phyloP scores from a whole-genome alignment of 768 basidiomycete genomes.

The Floccularia luteovirens region DNA sequence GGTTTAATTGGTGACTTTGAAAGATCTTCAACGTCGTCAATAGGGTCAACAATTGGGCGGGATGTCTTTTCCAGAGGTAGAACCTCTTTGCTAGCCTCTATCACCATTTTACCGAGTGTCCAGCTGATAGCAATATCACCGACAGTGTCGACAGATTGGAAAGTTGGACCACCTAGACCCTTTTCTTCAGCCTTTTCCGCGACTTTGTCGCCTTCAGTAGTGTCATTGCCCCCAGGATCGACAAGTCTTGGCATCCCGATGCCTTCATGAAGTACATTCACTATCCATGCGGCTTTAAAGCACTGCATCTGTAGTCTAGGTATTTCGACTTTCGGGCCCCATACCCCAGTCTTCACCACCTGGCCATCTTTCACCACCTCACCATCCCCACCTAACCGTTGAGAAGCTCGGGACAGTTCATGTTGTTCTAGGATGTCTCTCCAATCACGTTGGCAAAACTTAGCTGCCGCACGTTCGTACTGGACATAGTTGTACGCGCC shows the following conservation, averaged over 20 bases:
- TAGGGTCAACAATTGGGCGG: slow-evolving; percentile 64
- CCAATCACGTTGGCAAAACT: slow-evolving; percentile 84
- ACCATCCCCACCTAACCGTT: slow-evolving; percentile 53
- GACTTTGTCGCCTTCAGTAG: slow-evolving; percentile 64
- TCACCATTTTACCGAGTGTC: slow-evolving; percentile 98
- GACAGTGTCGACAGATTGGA: slow-evolving; percentile 91
- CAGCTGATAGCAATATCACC: slow-evolving; percentile 92
- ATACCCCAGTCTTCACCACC: slow-evolving; percentile 56
- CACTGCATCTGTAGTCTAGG: slow-evolving; percentile 94
- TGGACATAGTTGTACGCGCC: slow-evolving; percentile 95
- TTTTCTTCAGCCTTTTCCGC: slow-evolving; percentile 73
- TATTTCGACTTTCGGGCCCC: slow-evolving; percentile 72
- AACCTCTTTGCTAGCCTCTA: slow-evolving; percentile 90
- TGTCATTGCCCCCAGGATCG: slow-evolving; percentile 75
- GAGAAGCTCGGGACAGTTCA: slow-evolving; percentile 37
- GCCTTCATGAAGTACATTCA: slow-evolving; percentile 93
- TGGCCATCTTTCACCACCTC: slow-evolving; percentile 54
- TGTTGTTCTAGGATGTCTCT: slow-evolving; percentile 63
- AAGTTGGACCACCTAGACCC: slow-evolving; percentile 74
- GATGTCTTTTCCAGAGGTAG: slow-evolving; percentile 33
- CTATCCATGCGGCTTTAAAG: slow-evolving; percentile 99
- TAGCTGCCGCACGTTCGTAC: slow-evolving; percentile 87
- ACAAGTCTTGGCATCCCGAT: slow-evolving; percentile 90
- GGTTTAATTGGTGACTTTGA: slow-evolving; percentile 49
- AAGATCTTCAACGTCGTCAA: slow-evolving; percentile 54